Evolutionary conservation across 345 rosid species (phyloP), one percentile per base, ranked within the genome.

Genomic region (Camelina neglecta): DNA sequence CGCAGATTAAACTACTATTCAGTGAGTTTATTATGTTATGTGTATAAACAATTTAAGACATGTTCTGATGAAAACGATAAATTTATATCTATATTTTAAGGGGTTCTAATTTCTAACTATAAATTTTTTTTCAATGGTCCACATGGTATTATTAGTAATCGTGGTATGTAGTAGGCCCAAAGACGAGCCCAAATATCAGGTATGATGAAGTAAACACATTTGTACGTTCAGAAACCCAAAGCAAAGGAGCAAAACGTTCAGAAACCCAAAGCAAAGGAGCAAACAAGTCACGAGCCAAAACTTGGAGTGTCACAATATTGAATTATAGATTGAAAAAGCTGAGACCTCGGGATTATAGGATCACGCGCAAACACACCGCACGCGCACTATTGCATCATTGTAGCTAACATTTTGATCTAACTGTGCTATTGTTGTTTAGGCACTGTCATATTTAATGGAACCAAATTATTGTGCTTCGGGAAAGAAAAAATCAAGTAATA

Each of bases 361-460:
- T 67, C 79, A 75, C 24, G 79, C 78, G 67, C 67, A 77, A 67
- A 55, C 64, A 48, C 71, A 74, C 81, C 79, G 87, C 90, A 88
- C 83, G 87, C 88, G 87, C 74, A 83, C 84, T 80, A 81, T 53
- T 59, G 64, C 67, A 59, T 16, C 73, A 50, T 35, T 66, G 67
- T 38, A 58, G 72, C 78, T 65, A 65, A 57, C 58, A 65, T 36
- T 65, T 74, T 65, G 65, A 44, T 56, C 61, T 23, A 61, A 38
- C 54, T 62, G 61, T 50, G 31, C 69, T 50, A 57, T 24, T 57
- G 33, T 56, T 75, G 42, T 56, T 75, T 75, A 66, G 60, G 53
- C 39, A 12, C 63, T 68, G 74, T 68, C 74, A 61, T 60, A 29
- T 68, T 50, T 41, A 68, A 29, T 68, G 69, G 56, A 75, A 31